Conservation (phyloP, 352 stramenopile species). For the Phytophthora agathidicida region DNA sequence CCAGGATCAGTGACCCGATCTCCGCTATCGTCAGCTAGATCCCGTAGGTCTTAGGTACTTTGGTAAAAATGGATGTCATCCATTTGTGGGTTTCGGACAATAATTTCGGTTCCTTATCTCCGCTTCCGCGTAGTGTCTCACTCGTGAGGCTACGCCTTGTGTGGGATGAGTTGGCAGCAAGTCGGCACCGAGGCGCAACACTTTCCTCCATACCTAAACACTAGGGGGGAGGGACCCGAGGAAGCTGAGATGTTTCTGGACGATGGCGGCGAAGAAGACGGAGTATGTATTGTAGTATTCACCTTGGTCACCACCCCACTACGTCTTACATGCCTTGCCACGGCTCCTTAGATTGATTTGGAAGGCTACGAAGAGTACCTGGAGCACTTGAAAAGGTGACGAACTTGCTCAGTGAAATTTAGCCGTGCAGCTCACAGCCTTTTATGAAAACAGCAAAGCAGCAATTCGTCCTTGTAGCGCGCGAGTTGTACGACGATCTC, state of each 20-base stretch:
- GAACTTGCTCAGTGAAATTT: neutral
- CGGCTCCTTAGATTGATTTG: conserved; percentile 51
- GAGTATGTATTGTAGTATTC: conserved; percentile 8
- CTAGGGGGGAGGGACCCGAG: neutral
- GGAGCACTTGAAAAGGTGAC: conserved; percentile 51
- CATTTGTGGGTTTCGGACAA: conserved; percentile 6
- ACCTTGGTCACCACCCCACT: neutral
- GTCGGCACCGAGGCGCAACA: neutral
- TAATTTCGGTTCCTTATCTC: conserved; percentile 2
- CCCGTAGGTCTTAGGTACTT: conserved; percentile 8
- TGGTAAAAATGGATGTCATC: conserved; percentile 22
- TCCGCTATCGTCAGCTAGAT: conserved; percentile 9
- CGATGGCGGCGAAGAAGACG: conserved; percentile 23
- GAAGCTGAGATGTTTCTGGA: conserved; percentile 1
- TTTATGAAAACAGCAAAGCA: conserved; percentile 36
- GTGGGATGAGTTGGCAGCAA: conserved; percentile 24
- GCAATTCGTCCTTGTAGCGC: conserved; percentile 46
- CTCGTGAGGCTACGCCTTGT: neutral
- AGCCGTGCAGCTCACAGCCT: neutral
- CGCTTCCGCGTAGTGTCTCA: neutral
- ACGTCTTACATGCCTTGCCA: neutral
- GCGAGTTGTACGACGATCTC: conserved; percentile 38
- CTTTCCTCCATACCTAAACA: conserved; percentile 6
- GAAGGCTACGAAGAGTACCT: conserved; percentile 71
- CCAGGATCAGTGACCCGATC: conserved; percentile 5